A percentile compares a stretch with the other conserved stretches of the same genome.
phyloP scores from a whole-genome alignment of 768 basidiomycete species.

The Lactarius trivialis region DNA sequence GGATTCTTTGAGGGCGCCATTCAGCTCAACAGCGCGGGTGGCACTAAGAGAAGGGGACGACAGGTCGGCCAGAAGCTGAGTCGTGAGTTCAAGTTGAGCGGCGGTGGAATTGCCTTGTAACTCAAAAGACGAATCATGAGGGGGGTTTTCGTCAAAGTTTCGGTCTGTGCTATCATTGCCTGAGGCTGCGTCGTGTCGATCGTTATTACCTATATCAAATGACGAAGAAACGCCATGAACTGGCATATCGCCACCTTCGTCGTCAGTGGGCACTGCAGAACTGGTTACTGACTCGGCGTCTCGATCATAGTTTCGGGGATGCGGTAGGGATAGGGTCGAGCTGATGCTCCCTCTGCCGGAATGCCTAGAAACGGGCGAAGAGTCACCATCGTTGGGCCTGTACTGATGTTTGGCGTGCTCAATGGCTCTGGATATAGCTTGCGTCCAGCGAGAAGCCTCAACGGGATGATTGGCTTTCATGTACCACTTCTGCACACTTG shows the following conservation, averaged over 20 bases:
- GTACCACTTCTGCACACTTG: slow-evolving; percentile 66
- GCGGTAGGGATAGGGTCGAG: slow-evolving; percentile 15
- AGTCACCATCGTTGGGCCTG: slow-evolving; percentile 39
- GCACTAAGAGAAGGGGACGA: slow-evolving; percentile 30
- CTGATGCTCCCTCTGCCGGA: slow-evolving; percentile 13
- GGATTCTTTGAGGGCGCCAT: slow-evolving; percentile 54
- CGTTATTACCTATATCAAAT: not conserved
- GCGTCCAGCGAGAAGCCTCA: slow-evolving; percentile 84
- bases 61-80: slow-evolving; percentile 53
- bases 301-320: slow-evolving; percentile 4
- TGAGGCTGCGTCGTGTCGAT: slow-evolving; percentile 41
- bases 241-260: slow-evolving; percentile 21
- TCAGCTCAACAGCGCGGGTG: slow-evolving; percentile 30
- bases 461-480: slow-evolving; percentile 82
- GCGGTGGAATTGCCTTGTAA: slow-evolving; percentile 62
- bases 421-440: slow-evolving; percentile 65
- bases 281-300: slow-evolving; percentile 24
- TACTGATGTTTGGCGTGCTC: slow-evolving; percentile 55
- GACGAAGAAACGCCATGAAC: not conserved
- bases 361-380: slow-evolving; percentile 24
- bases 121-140: slow-evolving; percentile 53
- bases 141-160: slow-evolving; percentile 36
- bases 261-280: slow-evolving; percentile 24
- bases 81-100: slow-evolving; percentile 74
- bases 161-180: slow-evolving; percentile 34